phyloP scores from a whole-genome alignment of 495 filamentous ascomycete genomes.

The Chaetomium cochliodes region DNA sequence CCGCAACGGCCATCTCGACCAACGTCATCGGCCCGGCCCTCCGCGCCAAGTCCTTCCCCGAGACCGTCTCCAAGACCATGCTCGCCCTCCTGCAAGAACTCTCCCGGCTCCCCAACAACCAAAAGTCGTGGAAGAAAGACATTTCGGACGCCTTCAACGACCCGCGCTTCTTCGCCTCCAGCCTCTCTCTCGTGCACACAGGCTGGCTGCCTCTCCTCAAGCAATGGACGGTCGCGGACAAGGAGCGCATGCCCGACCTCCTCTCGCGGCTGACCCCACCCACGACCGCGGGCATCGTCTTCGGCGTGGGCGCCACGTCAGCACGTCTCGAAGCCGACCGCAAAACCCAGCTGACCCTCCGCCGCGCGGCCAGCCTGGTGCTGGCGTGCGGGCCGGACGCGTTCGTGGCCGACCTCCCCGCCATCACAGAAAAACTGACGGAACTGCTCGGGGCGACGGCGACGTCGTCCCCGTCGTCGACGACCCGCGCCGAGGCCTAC shows the following conservation, averaged over 20 bases:
- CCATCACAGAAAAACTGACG: conserved; percentile 76
- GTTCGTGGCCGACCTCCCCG: conserved; percentile 71
- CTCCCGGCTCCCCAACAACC: conserved; percentile 68
- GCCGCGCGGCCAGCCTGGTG: conserved; percentile 73
- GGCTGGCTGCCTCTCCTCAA: conserved; percentile 81
- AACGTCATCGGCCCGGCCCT: conserved; percentile 81
- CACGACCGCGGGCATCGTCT: conserved; percentile 94
- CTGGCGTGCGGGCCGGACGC: conserved; percentile 72
- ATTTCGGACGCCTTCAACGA: conserved; percentile 90
- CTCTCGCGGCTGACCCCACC: conserved; percentile 76
- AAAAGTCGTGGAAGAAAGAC: conserved; percentile 93
- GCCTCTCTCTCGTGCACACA: conserved; percentile 61
- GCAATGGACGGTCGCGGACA: conserved; percentile 80
- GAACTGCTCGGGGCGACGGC: conserved; percentile 84
- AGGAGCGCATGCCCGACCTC: conserved; percentile 81
- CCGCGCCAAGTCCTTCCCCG: conserved; percentile 82
- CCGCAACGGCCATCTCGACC: conserved; percentile 74
- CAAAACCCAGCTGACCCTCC: conserved; percentile 86
- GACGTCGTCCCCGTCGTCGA: conserved; percentile 87
- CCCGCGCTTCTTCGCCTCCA: conserved; percentile 71
- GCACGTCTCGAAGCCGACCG: conserved; percentile 93
- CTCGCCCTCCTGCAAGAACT: conserved; percentile 76
- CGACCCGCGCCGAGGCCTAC: conserved; percentile 82
- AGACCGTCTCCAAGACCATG: conserved; percentile 70
- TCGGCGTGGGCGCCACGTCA: conserved; percentile 92